Conservation (phyloP, 2,329 filamentous ascomycete genomes). For the Grosmannia penicillata region DNA sequence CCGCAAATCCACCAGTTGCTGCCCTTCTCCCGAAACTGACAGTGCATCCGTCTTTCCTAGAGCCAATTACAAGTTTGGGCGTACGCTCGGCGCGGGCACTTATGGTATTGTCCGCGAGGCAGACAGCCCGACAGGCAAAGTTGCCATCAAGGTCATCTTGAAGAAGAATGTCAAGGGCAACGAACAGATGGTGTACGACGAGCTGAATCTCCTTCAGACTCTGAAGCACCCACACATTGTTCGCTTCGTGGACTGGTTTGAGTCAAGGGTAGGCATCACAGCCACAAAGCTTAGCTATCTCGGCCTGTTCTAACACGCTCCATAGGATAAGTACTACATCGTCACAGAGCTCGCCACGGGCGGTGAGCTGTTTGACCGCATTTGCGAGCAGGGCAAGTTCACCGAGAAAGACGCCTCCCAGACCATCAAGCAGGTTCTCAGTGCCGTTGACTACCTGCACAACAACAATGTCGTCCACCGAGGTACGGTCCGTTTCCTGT, state of each 20-base stretch:
- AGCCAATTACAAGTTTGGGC: slow-evolving; percentile 79
- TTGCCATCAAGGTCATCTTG: slow-evolving; percentile 95
- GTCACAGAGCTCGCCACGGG: slow-evolving; percentile 92
- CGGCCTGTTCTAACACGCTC: too few species aligned
- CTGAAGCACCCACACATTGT: slow-evolving; percentile 93
- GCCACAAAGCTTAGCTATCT: too few species aligned
- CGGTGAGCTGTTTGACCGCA: slow-evolving; percentile 93
- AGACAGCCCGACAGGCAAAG: slow-evolving; percentile 67
- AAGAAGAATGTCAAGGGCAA: slow-evolving; percentile 99
- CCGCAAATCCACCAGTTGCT: not conserved
- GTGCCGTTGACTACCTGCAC: slow-evolving; percentile 89
- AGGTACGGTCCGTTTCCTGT: slow-evolving; percentile 36
- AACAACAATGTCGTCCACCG: slow-evolving; percentile 89
- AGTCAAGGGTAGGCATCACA: slow-evolving; percentile 68
- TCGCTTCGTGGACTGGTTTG: slow-evolving; percentile 96
- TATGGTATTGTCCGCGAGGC: slow-evolving; percentile 98
- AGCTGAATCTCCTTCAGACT: slow-evolving; percentile 82
- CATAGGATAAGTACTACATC: slow-evolving; percentile 97
- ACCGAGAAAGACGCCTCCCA: slow-evolving; percentile 96
- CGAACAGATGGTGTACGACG: slow-evolving; percentile 97
- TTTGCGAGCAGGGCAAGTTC: slow-evolving; percentile 95
- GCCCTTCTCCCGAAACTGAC: not conserved
- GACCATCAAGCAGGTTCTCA: slow-evolving; percentile 87
- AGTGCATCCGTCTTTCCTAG: slow-evolving; percentile 27
- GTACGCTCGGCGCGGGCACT: slow-evolving; percentile 87